Base-by-base conservation (phyloP, 1,284 basidiomycete species). In the Neotropicomus parvogracilis region DNA sequence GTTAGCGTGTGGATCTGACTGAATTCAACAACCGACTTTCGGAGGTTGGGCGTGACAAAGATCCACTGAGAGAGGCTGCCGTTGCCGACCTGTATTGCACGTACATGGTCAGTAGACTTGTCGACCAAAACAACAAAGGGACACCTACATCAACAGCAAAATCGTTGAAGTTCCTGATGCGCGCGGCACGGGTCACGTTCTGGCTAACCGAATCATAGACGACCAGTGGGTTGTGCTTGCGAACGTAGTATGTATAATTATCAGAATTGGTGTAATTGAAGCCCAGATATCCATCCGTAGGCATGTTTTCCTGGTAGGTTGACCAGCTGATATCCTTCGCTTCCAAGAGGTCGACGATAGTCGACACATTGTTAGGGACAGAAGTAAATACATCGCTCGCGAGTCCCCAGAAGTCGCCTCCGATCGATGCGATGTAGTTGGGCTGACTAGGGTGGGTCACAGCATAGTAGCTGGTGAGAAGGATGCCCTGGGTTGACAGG, bases 381-480 rank as follows among this genome's bases (percentile, higher is more conserved):
- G 39, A 58, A 52, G 66, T 69, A 35, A 74, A 63, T 13, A 60
- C 58, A 56, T 88, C 83, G 48, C 70, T 69, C 1, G 59, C 65
- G 53, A 79, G 68, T n/a, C 83, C 85, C 35, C 71, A 85, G 62
- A 79, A 84, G 58, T 81, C 77, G 40, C 83, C 85, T 20, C 74
- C 74, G 6, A 73, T 67, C 0, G 69, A 60, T 6, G 78, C 71
- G 31, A 78, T 51, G 51, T 82, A 85, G 59, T 85, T 84, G 20
- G 83, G 83, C 61, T 85, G 70, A 1, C 80, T 82, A 11, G 82
- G 80, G 55, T 85, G 83, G 7, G 84, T 85, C 21, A 84, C 57
- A 1, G 67, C 78, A 53, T 79, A 79, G 63, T 75, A 84, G 40
- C 71, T 68, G 37, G 62, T 67, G 28, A 86, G 68, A 3, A 73